Conservation (phyloP, 176 grass and related monocot genomes). For the Carex myosuroides region DNA sequence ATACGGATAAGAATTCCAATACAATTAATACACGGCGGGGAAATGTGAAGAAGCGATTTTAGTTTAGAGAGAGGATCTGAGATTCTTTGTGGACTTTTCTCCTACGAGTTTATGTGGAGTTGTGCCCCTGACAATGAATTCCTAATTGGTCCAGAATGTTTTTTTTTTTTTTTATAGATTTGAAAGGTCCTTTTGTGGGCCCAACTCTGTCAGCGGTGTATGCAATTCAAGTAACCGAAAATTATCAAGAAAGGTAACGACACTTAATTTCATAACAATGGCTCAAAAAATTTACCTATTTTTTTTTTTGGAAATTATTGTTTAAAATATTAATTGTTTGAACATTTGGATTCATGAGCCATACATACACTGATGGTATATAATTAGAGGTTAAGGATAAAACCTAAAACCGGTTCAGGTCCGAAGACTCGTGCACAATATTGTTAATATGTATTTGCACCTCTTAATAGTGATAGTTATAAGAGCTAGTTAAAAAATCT, state of each 20-base stretch:
- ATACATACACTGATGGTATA: not conserved
- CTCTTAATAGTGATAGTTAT: too few species aligned
- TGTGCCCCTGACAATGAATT: not conserved
- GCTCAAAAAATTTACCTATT: not conserved
- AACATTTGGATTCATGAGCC: not conserved
- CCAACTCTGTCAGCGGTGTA: not conserved
- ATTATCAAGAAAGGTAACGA: not conserved
- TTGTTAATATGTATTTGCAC: too few species aligned
- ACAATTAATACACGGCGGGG: not conserved
- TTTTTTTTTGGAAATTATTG: not conserved
- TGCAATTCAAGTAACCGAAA: too few species aligned
- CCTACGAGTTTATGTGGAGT: not conserved
- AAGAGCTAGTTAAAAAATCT: too few species aligned
- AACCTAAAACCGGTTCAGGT: not conserved
- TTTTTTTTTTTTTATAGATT: too few species aligned
- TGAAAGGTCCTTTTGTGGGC: too few species aligned
- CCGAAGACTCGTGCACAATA: not conserved
- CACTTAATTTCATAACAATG: not conserved
- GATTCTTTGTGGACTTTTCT: not conserved
- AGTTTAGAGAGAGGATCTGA: not conserved
- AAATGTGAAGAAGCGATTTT: too few species aligned
- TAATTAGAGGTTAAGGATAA: not conserved
- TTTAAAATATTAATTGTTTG: not conserved
- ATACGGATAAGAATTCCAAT: slow-evolving; percentile 3
- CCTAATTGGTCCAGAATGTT: too few species aligned